Base-by-base conservation (phyloP, 179 eudicot genomes). In the Spinacia oleracea region DNA sequence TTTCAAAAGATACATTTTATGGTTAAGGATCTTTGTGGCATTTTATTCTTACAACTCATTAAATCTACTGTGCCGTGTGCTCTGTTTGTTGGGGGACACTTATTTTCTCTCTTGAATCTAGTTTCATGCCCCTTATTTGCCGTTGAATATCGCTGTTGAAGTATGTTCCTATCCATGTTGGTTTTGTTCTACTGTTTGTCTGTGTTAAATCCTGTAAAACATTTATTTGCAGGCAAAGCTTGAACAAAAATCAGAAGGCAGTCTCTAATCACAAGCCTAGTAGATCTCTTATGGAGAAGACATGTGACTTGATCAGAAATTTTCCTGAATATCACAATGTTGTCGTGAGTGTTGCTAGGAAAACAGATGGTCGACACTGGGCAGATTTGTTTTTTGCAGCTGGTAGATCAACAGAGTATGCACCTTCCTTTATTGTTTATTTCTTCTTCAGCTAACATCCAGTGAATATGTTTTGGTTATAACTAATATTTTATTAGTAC, bases 301-400 rank as follows among this genome's bases (percentile, higher is more conserved):
- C 98, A 1, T 96, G 98, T 82, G 97, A 92, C 87, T 81, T 96
- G 77, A 93, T 96, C 79, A 92, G 88, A 82, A 89, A 91, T 56
- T 96, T 91, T 81, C 97, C 97, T 0, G 98, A 96, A 82, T 96
- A 95, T 72, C 90, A 90, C 83, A 97, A 95, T 77, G 94, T 95
- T 70, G 98, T 93, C 48, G 98, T 95, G 73, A 93, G 98, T 64
- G 98, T 95, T 82, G 98, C 98, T 70, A 90, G 98, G 84, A 95
- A 95, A 84, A 95, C 98, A 63, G 98, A 95, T 87, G 98, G 94
- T 53, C 92, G 98, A 75, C 97, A 95, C 81, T 95, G 98, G 98
- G 92, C 93, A 79, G 92, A 93, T 85, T 82, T 95, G 78, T 91
- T 95, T 93, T 84, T 88, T 79, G 93, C 98, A 68, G 98, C 99